phyloP scores from a whole-genome alignment of 805 yeast genomes.

The Cyberlindnera euphorbiiphila region DNA sequence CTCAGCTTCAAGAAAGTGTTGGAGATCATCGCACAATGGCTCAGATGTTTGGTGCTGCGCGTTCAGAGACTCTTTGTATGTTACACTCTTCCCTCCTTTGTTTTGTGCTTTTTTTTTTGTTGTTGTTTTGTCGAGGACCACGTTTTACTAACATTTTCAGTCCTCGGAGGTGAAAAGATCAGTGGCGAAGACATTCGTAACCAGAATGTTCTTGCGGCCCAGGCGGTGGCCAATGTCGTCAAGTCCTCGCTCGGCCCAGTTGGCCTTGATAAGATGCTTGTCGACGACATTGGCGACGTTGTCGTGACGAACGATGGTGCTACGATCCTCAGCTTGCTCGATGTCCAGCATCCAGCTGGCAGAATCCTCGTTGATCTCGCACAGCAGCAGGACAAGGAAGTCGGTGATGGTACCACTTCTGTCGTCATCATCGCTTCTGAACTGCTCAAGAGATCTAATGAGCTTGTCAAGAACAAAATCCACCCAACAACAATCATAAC shows the following conservation, averaged over 20 bases:
- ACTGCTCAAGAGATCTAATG: slow-evolving; percentile 86
- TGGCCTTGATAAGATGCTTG: slow-evolving; percentile 97
- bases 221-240: slow-evolving; percentile 96
- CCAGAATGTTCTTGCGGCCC: slow-evolving; percentile 95
- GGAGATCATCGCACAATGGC: slow-evolving; percentile 35
- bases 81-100: slow-evolving; percentile 6
- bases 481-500: slow-evolving; percentile 98
- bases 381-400: slow-evolving; percentile 98
- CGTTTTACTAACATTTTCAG: slow-evolving; percentile 26
- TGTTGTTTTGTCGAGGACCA: too few relatives aligned
- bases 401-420: slow-evolving; percentile 97
- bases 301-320: slow-evolving; percentile 99
- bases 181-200: slow-evolving; percentile 96
- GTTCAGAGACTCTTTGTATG: slow-evolving; percentile 83
- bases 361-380: slow-evolving; percentile 95
- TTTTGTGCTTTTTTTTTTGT: not conserved
- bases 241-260: slow-evolving; percentile 97
- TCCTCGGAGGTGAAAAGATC: slow-evolving; percentile 92
- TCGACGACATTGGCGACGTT: slow-evolving; percentile 98
- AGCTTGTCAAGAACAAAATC: slow-evolving; percentile 84
- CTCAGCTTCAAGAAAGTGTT: not conserved
- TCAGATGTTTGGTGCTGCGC: slow-evolving; percentile 70
- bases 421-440: slow-evolving; percentile 96
- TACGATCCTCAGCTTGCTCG: slow-evolving; percentile 82
- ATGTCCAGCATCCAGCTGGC: slow-evolving; percentile 99